phyloP scores from a whole-genome alignment of 352 stramenopile species.

The Phytophthora sp. region DNA sequence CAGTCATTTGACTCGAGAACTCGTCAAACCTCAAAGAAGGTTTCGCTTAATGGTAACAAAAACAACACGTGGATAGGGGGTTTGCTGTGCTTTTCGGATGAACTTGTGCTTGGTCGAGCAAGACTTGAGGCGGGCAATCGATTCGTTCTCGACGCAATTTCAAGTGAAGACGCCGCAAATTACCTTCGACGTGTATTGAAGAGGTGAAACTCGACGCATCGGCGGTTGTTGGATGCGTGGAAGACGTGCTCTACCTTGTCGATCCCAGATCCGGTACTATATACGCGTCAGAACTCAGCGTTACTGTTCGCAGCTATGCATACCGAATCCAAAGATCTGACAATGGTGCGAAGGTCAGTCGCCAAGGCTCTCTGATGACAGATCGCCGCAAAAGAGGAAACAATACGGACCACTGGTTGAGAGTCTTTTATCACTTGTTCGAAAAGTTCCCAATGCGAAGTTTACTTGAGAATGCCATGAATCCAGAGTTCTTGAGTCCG shows the following conservation, averaged over 20 bases:
- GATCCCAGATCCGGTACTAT: slow-evolving; percentile 13
- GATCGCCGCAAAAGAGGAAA: neutral
- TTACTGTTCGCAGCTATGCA: slow-evolving; percentile 58
- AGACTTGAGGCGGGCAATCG: neutral
- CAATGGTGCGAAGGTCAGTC: slow-evolving; percentile 2
- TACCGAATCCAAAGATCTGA: slow-evolving; percentile 51
- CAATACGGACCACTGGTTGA: slow-evolving; percentile 20
- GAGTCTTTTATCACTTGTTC: slow-evolving; percentile 59
- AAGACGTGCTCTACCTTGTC: slow-evolving; percentile 35
- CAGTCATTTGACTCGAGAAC: slow-evolving; percentile 31
- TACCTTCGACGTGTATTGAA: slow-evolving; percentile 16
- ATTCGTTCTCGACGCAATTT: slow-evolving; percentile 16
- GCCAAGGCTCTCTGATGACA: neutral
- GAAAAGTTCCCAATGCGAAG: slow-evolving; percentile 63
- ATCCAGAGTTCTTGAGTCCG: neutral
- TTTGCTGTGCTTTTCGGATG: slow-evolving; percentile 27
- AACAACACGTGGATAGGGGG: slow-evolving; percentile 12
- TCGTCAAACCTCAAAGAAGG: slow-evolving; percentile 25
- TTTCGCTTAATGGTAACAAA: neutral
- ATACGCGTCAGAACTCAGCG: slow-evolving; percentile 20
- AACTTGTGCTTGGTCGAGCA: slow-evolving; percentile 20
- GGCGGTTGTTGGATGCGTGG: slow-evolving; percentile 15
- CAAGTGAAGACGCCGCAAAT: slow-evolving; percentile 40
- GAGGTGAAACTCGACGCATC: slow-evolving; percentile 1
- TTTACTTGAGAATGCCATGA: slow-evolving; percentile 25